phyloP scores from a whole-genome alignment of 345 rosid genomes.

The Anastatica hierochuntica region DNA sequence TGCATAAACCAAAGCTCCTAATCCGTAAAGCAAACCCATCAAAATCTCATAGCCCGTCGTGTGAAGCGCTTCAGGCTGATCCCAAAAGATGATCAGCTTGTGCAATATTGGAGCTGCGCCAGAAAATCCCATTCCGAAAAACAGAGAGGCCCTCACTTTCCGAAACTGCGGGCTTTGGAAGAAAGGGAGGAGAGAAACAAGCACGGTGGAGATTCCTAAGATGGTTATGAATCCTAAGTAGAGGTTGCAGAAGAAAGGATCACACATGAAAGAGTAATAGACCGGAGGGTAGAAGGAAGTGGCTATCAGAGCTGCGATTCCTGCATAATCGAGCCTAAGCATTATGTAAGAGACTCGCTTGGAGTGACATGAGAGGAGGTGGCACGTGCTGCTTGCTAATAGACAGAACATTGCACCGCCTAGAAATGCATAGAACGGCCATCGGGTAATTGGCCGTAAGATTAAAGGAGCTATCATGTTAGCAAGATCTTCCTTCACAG shows the following conservation, averaged over 20 bases:
- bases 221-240: constrained; percentile 77
- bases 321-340: constrained; percentile 88
- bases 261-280: constrained; percentile 88
- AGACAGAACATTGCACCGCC: constrained; percentile 98
- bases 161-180: constrained; percentile 80
- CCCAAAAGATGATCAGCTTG: constrained; percentile 67
- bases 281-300: constrained; percentile 90
- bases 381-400: constrained; percentile 80
- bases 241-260: constrained; percentile 84
- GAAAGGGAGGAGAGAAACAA: constrained; percentile 66
- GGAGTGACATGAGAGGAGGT: constrained; percentile 88
- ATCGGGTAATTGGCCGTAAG: constrained; percentile 68
- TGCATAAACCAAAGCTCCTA: constrained; percentile 73
- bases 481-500: constrained; percentile 60
- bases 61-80: constrained; percentile 83
- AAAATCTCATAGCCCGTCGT: constrained; percentile 75
- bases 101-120: constrained; percentile 74
- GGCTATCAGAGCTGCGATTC: constrained; percentile 76
- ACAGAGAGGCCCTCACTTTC: constrained; percentile 53
- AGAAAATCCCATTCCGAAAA: constrained; percentile 78
- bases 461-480: constrained; percentile 67
- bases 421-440: constrained; percentile 88
- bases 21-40: constrained; percentile 68
- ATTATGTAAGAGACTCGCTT: constrained; percentile 67
- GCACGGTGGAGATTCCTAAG: constrained; percentile 52